Percentiles rank a stretch among this genome's conserved stretches.
phyloP scores from a whole-genome alignment of 495 filamentous ascomycete species.

The Podospora fimiseda region DNA sequence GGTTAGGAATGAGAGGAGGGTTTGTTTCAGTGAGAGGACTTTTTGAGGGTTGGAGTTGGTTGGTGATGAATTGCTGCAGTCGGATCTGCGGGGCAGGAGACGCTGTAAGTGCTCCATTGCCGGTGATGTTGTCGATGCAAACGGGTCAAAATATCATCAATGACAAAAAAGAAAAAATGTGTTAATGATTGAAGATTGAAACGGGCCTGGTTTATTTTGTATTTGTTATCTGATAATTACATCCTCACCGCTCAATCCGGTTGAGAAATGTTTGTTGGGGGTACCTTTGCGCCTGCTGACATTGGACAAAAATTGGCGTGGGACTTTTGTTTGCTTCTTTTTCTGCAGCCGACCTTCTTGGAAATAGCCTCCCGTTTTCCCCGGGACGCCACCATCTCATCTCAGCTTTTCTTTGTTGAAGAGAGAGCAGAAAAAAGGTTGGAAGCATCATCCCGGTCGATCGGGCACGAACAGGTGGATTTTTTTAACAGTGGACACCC shows the following conservation, averaged over 20 bases:
- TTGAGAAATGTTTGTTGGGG: background rate
- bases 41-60: slow-evolving; percentile 10
- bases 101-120: slow-evolving; percentile 11
- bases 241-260: background rate
- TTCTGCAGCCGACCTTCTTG: background rate
- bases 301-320: too few relatives aligned
- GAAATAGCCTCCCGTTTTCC: too few relatives aligned
- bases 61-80: too few relatives aligned
- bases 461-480: background rate
- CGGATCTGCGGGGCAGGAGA: background rate
- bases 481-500: too few relatives aligned
- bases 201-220: too few relatives aligned
- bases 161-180: background rate
- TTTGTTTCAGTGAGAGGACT: slow-evolving; percentile 14
- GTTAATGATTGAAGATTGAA: too few relatives aligned
- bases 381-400: background rate
- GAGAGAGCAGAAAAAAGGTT: too few relatives aligned
- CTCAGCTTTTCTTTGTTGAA: background rate
- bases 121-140: background rate
- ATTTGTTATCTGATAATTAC: background rate
- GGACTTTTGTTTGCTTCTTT: too few relatives aligned
- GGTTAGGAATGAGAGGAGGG: slow-evolving; percentile 14
- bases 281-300: background rate
- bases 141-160: background rate
- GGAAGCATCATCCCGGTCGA: background rate